Conservation (phyloP, 2,329 filamentous ascomycete species). For the Penicillium thymicola region DNA sequence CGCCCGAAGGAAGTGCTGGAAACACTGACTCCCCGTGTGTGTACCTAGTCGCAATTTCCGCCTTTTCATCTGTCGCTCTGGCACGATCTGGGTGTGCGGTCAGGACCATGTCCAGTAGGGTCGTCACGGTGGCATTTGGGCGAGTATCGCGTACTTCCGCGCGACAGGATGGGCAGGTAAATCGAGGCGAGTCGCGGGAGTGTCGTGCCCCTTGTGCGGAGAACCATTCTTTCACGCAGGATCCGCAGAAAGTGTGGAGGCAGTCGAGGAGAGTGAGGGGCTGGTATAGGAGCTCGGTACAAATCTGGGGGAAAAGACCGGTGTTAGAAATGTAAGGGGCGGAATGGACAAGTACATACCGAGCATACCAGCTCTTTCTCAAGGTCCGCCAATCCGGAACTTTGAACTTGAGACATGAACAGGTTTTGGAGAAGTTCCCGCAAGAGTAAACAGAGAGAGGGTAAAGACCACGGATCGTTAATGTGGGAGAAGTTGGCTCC, state of each 20-base stretch:
- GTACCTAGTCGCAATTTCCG: slow-evolving; percentile 72
- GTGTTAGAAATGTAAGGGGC: slow-evolving; percentile 16
- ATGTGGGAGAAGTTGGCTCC: slow-evolving; percentile 8
- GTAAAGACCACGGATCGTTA: neutral
- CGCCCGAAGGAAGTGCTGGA: slow-evolving; percentile 51
- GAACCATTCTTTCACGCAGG: slow-evolving; percentile 96
- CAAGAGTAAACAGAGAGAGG: neutral
- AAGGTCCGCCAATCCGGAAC: slow-evolving; percentile 59
- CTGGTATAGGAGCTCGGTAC: slow-evolving; percentile 89
- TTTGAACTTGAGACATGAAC: slow-evolving; percentile 10
- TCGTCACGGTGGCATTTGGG: slow-evolving; percentile 87
- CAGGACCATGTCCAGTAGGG: slow-evolving; percentile 83
- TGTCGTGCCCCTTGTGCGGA: slow-evolving; percentile 65
- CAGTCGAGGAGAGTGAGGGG: slow-evolving; percentile 89
- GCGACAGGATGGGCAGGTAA: slow-evolving; percentile 91
- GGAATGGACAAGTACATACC: slow-evolving; percentile 56
- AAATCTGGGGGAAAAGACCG: slow-evolving; percentile 63
- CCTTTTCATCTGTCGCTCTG: slow-evolving; percentile 68
- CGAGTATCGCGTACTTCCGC: slow-evolving; percentile 79
- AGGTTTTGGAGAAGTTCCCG: neutral
- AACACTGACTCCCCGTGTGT: slow-evolving; percentile 78
- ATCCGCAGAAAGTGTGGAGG: slow-evolving; percentile 92
- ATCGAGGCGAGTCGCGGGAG: slow-evolving; percentile 53
- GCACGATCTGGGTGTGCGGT: slow-evolving; percentile 72
- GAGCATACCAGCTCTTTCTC: slow-evolving; percentile 95